Conservation (phyloP, 1,139 yeast species). For the Magnusiomyces magnusii region DNA sequence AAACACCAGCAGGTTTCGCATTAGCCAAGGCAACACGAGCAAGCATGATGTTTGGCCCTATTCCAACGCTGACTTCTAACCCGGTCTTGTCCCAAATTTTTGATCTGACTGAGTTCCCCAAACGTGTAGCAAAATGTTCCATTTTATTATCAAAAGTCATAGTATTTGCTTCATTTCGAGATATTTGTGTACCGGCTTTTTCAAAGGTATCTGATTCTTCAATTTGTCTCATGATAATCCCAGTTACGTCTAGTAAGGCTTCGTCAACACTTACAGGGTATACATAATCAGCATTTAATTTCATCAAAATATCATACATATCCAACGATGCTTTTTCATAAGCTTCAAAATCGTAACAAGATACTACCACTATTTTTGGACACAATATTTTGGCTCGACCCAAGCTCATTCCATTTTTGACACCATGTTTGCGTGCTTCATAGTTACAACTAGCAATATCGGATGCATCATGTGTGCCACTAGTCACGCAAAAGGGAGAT, state of each 20-base stretch:
- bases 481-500: constrained; percentile 74
- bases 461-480: constrained; percentile 52
- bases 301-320: constrained; percentile 43
- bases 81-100: constrained; percentile 43
- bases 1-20: constrained; percentile 77
- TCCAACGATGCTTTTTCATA: constrained; percentile 56
- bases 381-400: constrained; percentile 54
- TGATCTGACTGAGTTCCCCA: constrained; percentile 40
- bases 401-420: constrained; percentile 88
- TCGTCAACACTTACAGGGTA: constrained; percentile 91
- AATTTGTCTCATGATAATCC: background rate
- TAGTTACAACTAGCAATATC: constrained; percentile 95
- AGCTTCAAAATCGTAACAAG: constrained; percentile 67
- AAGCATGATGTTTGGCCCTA: constrained; percentile 58
- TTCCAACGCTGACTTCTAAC: constrained; percentile 70
- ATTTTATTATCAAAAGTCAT: background rate
- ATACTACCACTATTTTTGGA: constrained; percentile 46
- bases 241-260: constrained; percentile 63
- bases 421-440: constrained; percentile 65
- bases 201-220: background rate
- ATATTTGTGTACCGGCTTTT: background rate
- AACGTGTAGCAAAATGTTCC: constrained; percentile 4
- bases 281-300: constrained; percentile 46
- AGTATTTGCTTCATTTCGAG: background rate
- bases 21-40: constrained; percentile 68